These are phyloP conservation scores for Balakata baccata DNA, from an alignment of 345 rosid genomes.

Conservation along the genomic window DNA sequence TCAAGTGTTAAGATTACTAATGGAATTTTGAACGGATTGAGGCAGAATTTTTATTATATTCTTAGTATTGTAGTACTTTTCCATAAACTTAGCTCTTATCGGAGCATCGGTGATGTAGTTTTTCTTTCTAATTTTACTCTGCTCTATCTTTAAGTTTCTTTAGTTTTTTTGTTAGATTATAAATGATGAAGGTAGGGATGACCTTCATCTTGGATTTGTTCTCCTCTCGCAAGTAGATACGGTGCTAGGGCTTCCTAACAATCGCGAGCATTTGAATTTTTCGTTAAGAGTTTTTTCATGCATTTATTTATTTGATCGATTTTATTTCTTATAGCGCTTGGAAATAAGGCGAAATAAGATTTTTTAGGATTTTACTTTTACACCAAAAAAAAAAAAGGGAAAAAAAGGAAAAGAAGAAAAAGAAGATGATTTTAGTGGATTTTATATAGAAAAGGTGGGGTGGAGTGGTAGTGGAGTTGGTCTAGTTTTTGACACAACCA, in stretches of 20 bases:
- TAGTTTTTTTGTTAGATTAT: not conserved
- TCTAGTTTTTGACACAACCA: not conserved
- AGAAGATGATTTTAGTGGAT: no score
- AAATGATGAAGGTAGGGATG: not conserved
- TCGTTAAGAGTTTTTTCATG: not conserved
- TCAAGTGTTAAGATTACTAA: not conserved
- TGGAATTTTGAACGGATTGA: not conserved
- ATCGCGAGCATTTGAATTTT: not conserved
- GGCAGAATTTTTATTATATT: not conserved
- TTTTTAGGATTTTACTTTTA: not conserved
- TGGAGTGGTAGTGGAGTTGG: not conserved
- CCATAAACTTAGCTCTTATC: not conserved
- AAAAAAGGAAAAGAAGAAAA: no score
- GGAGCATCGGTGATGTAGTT: not conserved
- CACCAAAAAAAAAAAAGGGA: no score
- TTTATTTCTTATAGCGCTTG: conserved; percentile 5
- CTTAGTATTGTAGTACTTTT: not conserved
- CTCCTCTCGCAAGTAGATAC: not conserved
- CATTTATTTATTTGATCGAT: conserved; percentile 4
- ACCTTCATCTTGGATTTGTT: not conserved
- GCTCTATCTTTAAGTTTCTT: not conserved
- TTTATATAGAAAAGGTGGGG: not conserved
- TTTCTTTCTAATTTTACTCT: not conserved
- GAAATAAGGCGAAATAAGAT: not conserved
- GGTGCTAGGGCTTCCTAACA: not conserved